Evolutionary conservation across 2,329 filamentous ascomycete genomes (phyloP), one percentile per base, ranked within the genome.

Genomic region (Fusarium armeniacum): DNA sequence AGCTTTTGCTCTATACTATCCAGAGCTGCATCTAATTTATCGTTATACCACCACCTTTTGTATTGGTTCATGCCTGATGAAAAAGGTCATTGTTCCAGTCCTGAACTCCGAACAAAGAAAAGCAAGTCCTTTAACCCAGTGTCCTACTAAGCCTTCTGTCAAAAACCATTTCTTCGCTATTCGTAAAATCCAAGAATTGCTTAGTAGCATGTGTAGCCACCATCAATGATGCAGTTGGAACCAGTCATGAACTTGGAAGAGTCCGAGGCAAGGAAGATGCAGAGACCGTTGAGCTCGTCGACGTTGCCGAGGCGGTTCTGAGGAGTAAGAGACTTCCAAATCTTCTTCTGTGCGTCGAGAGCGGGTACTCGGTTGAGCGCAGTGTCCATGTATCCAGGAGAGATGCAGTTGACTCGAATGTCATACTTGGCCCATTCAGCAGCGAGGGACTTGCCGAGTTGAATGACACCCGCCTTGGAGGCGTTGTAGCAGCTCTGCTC

Each of bases 361-460:
- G 90, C 90, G 24, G 91, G 91, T 10, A 93, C 91, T 64, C 90
- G 89, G 87, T 93, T 94, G 67, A 93, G 84, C 7, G 90, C 91
- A 7, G 92, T 96, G 83, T 94, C 91, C 90, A 95, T 94, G 84
- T 95, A 95, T 32, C 92, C 92, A 22, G 93, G 92, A 9, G 90
- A 93, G 81, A 95, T 93, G 80, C 89, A 91, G 86, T 96, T 96
- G 76, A 94, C 92, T 38, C 92, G 90, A 77, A 95, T 93, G 73
- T 86, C 85, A 81, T 93, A 86, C 81, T 92, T 91, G 75, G 92
- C 91, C 92, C 93, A 95, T 82, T 96, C 93, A 58, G 92, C 91
- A 44, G 91, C 92, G 26, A 96, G 87, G 5, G 91, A 93, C 84
- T 92, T 93, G 80, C 89, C 91, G 55, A 94, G 86, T 81, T 93